phyloP scores from a whole-genome alignment of 495 filamentous ascomycete genomes.

The Penicillium herquei region DNA sequence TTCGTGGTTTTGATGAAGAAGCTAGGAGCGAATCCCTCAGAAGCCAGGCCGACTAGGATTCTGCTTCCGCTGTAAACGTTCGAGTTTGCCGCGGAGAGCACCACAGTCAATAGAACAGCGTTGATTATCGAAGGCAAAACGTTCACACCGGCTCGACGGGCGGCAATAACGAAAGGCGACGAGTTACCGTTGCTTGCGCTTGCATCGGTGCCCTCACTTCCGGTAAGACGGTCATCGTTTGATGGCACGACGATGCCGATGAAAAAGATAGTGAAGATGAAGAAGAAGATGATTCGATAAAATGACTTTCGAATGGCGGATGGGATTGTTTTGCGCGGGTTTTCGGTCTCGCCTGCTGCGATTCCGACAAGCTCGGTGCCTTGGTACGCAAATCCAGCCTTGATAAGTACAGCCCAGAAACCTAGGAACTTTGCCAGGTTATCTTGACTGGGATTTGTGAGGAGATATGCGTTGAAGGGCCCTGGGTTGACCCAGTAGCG shows the following conservation, averaged over 20 bases:
- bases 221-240: slow-evolving; percentile 29
- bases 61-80: slow-evolving; percentile 77
- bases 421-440: slow-evolving; percentile 54
- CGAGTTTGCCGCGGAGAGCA: slow-evolving; percentile 72
- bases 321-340: slow-evolving; percentile 67
- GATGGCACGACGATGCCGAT: slow-evolving; percentile 69
- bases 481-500: slow-evolving; percentile 69
- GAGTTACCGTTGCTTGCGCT: slow-evolving; percentile 42
- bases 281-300: slow-evolving; percentile 73
- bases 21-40: slow-evolving; percentile 58
- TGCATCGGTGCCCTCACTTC: slow-evolving; percentile 49
- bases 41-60: slow-evolving; percentile 61
- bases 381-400: slow-evolving; percentile 69
- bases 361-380: slow-evolving; percentile 73
- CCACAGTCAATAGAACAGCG: slow-evolving; percentile 69
- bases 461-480: slow-evolving; percentile 59
- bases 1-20: slow-evolving; percentile 51
- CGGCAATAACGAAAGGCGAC: slow-evolving; percentile 65
- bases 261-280: slow-evolving; percentile 71
- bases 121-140: slow-evolving; percentile 76
- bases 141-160: slow-evolving; percentile 60
- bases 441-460: slow-evolving; percentile 45
- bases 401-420: slow-evolving; percentile 49
- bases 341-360: slow-evolving; percentile 70
- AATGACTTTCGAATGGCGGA: slow-evolving; percentile 73